Conservation (phyloP, 192 early-diverging fungal species). For the Funneliformis geosporum region DNA sequence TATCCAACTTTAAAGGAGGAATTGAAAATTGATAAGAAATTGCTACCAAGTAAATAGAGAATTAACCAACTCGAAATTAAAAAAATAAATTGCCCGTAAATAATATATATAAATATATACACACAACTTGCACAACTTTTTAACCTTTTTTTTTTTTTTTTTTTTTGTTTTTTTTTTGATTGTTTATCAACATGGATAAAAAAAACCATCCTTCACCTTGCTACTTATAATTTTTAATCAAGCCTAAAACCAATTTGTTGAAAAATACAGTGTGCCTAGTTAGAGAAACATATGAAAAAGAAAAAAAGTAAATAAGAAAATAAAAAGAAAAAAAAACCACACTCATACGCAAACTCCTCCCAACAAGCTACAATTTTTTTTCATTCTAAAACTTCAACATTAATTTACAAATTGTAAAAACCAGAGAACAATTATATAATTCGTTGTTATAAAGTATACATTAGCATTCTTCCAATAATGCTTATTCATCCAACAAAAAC, state of each 20-base stretch:
- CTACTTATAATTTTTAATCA: neutral
- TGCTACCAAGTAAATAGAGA: neutral
- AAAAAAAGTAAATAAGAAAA: neutral
- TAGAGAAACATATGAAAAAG: neutral
- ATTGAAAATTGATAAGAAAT: neutral
- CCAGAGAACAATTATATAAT: neutral
- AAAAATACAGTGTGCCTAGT: neutral
- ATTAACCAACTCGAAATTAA: neutral
- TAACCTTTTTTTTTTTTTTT: neutral
- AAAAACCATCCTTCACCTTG: neutral
- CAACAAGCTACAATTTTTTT: neutral
- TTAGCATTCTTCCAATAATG: neutral
- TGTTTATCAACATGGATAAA: neutral
- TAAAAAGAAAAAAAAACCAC: constrained; percentile 6
- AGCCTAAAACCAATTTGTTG: neutral
- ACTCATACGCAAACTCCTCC: constrained; percentile 1
- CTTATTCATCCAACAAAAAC: neutral
- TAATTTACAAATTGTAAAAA: neutral
- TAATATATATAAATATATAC: constrained; percentile 13
- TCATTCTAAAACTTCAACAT: neutral
- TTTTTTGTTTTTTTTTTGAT: neutral
- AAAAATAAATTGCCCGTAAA: neutral
- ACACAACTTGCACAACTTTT: constrained; percentile 10
- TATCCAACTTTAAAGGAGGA: neutral
- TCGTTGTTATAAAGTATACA: neutral